These are phyloP conservation scores for Pyracantha coccinea DNA, from an alignment of 331 rosid species.

Conservation along the genomic window DNA sequence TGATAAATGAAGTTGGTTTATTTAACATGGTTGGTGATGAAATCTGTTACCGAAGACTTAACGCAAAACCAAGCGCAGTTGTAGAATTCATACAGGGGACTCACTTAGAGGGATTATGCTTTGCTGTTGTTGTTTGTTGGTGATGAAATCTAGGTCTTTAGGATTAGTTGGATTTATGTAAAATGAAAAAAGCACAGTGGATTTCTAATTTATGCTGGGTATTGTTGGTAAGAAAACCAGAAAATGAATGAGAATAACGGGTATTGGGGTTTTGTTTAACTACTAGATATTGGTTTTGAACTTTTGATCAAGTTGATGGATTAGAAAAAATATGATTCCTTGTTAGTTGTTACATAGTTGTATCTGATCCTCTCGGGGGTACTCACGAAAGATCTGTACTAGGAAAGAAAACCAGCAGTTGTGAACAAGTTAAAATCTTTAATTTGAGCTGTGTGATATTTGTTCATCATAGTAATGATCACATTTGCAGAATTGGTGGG, in stretches of 20 bases:
- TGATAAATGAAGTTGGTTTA: not conserved
- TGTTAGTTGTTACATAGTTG: not conserved
- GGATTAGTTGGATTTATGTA: conserved; percentile 1
- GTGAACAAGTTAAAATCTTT: not conserved
- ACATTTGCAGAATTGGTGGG: conserved; percentile 1
- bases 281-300: not conserved
- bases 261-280: not conserved
- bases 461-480: not conserved
- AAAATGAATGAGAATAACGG: not conserved
- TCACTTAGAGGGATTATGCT: no score
- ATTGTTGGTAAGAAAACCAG: not conserved
- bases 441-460: no score
- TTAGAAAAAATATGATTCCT: not conserved
- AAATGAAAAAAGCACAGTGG: not conserved
- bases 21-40: not conserved
- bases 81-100: no score
- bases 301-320: not conserved
- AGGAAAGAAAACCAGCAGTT: not conserved
- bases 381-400: not conserved
- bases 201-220: not conserved
- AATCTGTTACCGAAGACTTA: no score
- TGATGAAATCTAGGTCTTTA: not conserved
- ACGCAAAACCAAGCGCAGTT: no score
- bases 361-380: not conserved
- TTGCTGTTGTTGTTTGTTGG: no score